A percentile compares a stretch with the other conserved stretches of the same genome.
Conservation (phyloP, 768 basidiomycete genomes). For the Trametes sanguinea region DNA sequence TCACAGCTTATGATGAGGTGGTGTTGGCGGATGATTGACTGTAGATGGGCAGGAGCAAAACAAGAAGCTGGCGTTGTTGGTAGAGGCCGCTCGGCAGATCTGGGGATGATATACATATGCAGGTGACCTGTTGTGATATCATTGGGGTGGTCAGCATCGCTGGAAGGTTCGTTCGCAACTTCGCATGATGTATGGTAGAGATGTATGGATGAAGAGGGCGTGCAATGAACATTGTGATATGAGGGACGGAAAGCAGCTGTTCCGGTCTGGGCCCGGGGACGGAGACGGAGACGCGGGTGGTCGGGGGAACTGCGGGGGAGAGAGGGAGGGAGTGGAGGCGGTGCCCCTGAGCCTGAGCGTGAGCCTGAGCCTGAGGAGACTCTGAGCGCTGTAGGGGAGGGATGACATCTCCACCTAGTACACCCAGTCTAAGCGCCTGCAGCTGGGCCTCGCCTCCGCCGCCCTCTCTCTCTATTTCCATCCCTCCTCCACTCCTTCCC, state of each 20-base stretch:
- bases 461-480: conserved; percentile 9
- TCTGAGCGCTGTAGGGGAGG: no score
- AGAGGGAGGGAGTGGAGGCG: not conserved
- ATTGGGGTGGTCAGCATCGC: not conserved
- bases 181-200: not conserved
- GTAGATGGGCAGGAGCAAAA: conserved; percentile 35
- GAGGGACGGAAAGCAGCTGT: no score
- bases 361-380: no score
- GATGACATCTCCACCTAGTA: no score
- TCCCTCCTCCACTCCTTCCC: conserved; percentile 4
- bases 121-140: conserved; percentile 3
- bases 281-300: no score
- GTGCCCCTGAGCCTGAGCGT: not conserved
- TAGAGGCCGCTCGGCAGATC: conserved; percentile 38
- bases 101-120: conserved; percentile 30
- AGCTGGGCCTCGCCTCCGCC: conserved; percentile 7
- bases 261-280: no score
- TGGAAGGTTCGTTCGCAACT: not conserved
- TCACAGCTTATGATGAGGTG: not conserved
- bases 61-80: conserved; percentile 39
- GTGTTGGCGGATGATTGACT: not conserved
- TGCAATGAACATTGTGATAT: no score
- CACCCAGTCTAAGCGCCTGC: not conserved
- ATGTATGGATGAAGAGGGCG: no score
- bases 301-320: not conserved